Evolutionary conservation across 176 grass and related monocot species (phyloP).

Genomic region (Carex kokanica): DNA sequence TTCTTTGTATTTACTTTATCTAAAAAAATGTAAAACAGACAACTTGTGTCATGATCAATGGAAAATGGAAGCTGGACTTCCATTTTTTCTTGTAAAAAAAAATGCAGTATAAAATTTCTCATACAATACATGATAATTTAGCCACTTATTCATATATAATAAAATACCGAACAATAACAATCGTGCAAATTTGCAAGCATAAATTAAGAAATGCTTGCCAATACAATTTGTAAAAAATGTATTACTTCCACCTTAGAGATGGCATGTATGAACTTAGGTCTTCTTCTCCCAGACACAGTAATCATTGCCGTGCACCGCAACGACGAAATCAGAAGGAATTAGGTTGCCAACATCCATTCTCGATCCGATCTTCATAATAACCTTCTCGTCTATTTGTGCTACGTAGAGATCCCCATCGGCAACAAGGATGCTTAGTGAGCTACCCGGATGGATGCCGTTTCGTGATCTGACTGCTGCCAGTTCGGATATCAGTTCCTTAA

Average conservation of each 20-base stretch:
- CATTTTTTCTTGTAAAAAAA: no score
- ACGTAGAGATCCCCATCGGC: constrained; percentile 54
- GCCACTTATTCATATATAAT: not conserved
- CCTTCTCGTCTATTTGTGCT: constrained; percentile 55
- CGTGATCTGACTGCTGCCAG: constrained; percentile 40
- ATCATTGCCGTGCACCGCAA: constrained; percentile 49
- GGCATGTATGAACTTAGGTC: constrained; percentile 4
- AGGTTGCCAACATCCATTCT: constrained; percentile 51
- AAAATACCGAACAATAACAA: not conserved
- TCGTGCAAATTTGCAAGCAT: constrained; percentile 26
- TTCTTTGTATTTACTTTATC: no score
- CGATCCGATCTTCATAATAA: constrained; percentile 60
- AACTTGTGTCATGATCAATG: no score
- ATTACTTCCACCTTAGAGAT: constrained; percentile 24
- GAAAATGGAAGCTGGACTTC: no score
- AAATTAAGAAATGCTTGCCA: not conserved
- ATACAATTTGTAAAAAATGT: constrained; percentile 7
- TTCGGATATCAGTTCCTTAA: constrained; percentile 51
- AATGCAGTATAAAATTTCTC: not conserved
- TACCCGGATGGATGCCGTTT: constrained; percentile 47
- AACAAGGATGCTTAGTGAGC: constrained; percentile 50
- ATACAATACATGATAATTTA: not conserved
- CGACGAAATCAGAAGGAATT: constrained; percentile 59
- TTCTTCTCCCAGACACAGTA: constrained; percentile 81
- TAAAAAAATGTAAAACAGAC: no score